Conservation (phyloP, 345 rosid genomes). For the Pistacia atlantica region DNA sequence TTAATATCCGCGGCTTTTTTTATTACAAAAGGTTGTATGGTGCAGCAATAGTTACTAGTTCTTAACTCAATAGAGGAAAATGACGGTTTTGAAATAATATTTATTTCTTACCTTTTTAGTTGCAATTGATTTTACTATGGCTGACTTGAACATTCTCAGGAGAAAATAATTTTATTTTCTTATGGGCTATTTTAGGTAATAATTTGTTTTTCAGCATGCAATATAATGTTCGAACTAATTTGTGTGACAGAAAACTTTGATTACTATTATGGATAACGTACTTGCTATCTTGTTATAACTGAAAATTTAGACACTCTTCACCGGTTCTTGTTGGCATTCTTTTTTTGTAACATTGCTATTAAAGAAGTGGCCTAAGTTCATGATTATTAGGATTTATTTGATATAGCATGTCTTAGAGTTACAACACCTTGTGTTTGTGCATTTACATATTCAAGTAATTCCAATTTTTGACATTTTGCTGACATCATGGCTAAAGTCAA, state of each 20-base stretch:
- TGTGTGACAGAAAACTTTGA: neutral
- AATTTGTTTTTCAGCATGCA: neutral
- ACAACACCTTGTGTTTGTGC: neutral
- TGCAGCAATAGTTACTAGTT: neutral
- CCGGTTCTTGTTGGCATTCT: neutral
- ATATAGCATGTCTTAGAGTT: neutral
- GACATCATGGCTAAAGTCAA: neutral
- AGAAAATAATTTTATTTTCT: neutral
- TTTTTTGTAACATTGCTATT: neutral
- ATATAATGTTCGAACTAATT: neutral
- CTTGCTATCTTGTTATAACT: neutral
- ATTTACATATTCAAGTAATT: neutral
- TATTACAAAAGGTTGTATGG: neutral
- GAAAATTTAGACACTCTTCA: conserved; percentile 3
- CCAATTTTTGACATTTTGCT: neutral
- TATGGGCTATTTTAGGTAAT: neutral
- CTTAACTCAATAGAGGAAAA: neutral
- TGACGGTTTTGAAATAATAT: neutral
- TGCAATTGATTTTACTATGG: neutral
- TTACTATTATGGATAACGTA: neutral
- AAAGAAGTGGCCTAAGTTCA: neutral
- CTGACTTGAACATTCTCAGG: neutral
- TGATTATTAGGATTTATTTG: neutral
- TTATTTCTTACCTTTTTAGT: neutral
- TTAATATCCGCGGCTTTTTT: neutral